Evolutionary conservation across 208 protist species (phyloP), one percentile per base, ranked within the genome.

Genomic region (Trypanosoma boissoni): DNA sequence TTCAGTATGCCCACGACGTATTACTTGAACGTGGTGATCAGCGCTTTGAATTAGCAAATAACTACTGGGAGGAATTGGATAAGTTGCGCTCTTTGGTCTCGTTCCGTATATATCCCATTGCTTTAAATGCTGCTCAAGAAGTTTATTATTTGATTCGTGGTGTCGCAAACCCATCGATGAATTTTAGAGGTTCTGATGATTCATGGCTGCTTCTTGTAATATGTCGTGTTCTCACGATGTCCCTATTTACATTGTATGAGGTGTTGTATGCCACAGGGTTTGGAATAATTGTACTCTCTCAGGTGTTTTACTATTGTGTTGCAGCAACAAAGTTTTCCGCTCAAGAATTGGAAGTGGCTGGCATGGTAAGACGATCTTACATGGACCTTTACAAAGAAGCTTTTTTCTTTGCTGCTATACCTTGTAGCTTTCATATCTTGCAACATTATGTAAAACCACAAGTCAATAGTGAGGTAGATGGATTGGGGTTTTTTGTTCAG

Each of bases 1-100:
- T 92, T 18, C 87, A 91, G 54, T 72, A 84, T 21, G 88, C 88
- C 7, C 83, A 92, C 57, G 78, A 95, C 41, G 72, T 90, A 26
- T 63, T 95, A 10, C 74, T 92, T 5, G 67, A 78, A 27, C 64
- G 79, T 12, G 80, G 81, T n/a, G 73, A 78, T 18, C 73, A 87
- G 21, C 34, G 75, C 8, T 72, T 67, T 28, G 78, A 74, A 31
- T 68, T 92, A 20, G 81, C 72, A 12, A 81, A 88, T 42, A 64
- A 68, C 27, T 91, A 95, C 58, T 64, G 76, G 9, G 72, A 89
- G 26, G 61, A 76, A 21, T 59, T 91, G 32, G 49, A 72, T 44
- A 67, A 88, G 48, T 58, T 95, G 31, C 74, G 84, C 0, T 88
- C 78, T 1, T 37, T 92, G 24, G 58, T 95, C 24, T 81, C 81